Conservation (phyloP, 768 basidiomycete genomes). For the Cubamyces lactineus region DNA sequence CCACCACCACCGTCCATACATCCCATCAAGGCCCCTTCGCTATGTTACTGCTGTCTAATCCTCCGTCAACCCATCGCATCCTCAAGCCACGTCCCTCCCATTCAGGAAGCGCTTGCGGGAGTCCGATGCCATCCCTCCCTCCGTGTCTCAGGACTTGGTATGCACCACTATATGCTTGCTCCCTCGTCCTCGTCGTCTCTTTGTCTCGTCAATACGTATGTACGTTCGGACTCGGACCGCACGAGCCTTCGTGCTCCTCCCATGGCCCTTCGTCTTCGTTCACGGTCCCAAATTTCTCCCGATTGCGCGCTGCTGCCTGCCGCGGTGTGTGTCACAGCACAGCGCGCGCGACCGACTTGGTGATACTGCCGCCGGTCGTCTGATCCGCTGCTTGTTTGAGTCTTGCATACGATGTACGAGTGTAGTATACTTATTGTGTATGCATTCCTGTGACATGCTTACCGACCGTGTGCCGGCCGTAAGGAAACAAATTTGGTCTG, state of each 20-base stretch:
- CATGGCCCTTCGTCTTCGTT: slow-evolving; percentile 1
- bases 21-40: neutral
- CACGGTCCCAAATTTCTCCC: neutral
- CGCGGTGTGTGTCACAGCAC: neutral
- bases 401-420: slow-evolving; percentile 19
- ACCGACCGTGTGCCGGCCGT: too few relatives aligned
- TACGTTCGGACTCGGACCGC: slow-evolving; percentile 1
- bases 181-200: slow-evolving; percentile 1
- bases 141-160: neutral
- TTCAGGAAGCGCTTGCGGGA: neutral
- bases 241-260: neutral
- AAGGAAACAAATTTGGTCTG: too few relatives aligned
- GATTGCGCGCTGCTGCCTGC: neutral
- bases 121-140: neutral
- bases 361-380: neutral
- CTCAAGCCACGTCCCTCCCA: too few relatives aligned
- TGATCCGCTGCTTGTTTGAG: neutral
- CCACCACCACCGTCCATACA: neutral
- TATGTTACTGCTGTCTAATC: slow-evolving; percentile 16
- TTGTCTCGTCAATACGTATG: neutral
- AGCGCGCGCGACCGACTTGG: slow-evolving; percentile 4
- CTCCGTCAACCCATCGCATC: neutral
- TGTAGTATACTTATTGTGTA: slow-evolving; percentile 16
- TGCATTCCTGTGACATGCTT: slow-evolving; percentile 3
- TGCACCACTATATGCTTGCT: slow-evolving; percentile 6